These are phyloP conservation scores for Anaeromyces robustus DNA, from an alignment of 192 early-diverging fungal genomes.

Conservation along the genomic window DNA sequence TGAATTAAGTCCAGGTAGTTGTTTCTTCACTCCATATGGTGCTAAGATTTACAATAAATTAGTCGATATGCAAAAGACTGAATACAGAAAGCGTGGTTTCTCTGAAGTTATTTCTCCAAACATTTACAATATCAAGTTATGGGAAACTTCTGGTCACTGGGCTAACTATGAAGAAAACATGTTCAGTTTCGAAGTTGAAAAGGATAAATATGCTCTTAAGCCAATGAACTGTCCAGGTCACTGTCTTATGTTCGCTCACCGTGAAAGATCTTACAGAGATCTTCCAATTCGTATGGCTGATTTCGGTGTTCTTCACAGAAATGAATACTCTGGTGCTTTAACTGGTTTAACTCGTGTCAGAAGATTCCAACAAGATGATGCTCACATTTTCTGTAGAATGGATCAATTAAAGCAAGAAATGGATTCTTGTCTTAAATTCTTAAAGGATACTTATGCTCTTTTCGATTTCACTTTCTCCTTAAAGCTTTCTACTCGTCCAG, in stretches of 20 bases:
- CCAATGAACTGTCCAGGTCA: conserved; percentile 99
- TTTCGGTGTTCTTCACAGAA: conserved; percentile 93
- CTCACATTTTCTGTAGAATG: conserved; percentile 89
- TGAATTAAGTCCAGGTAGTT: conserved; percentile 80
- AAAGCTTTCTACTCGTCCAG: conserved; percentile 89
- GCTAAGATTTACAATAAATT: conserved; percentile 90
- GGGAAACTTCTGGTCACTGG: conserved; percentile 93
- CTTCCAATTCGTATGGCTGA: conserved; percentile 89
- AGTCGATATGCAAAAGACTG: conserved; percentile 69
- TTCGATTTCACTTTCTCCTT: conserved; percentile 89
- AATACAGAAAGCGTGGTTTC: conserved; percentile 88
- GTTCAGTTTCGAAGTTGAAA: conserved; percentile 89
- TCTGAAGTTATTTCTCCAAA: conserved; percentile 95
- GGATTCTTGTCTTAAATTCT: conserved; percentile 65
- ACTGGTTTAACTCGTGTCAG: conserved; percentile 90
- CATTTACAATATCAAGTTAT: conserved; percentile 96
- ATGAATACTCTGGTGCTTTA: conserved; percentile 82
- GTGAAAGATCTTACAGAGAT: conserved; percentile 90
- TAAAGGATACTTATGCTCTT: conserved; percentile 76
- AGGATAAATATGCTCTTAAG: conserved; percentile 94
- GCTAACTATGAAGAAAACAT: conserved; percentile 93
- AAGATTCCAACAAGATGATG: conserved; percentile 98
- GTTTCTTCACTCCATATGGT: conserved; percentile 93
- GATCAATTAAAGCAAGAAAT: conserved; percentile 75
- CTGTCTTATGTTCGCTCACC: conserved; percentile 86